Conservation (phyloP, 208 protist species). For the Leishmania aethiopica region DNA sequence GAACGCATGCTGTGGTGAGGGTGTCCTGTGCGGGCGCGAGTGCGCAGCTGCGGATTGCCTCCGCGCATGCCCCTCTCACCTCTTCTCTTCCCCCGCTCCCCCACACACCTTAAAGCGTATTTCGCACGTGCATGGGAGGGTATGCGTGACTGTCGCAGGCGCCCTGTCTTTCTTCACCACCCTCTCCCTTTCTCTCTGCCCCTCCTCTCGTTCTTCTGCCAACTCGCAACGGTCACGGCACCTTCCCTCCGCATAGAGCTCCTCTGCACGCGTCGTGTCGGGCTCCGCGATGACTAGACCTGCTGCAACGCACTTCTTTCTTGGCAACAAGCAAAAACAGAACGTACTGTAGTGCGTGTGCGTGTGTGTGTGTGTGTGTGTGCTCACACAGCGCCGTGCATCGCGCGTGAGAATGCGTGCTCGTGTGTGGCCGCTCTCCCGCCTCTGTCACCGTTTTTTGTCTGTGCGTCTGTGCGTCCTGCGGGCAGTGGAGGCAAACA, state of each 20-base stretch:
- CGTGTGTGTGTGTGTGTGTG: not conserved
- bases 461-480: not conserved
- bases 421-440: not conserved
- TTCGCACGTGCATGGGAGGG: not conserved
- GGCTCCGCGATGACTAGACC: not conserved
- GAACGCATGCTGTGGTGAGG: not conserved
- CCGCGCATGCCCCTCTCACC: not conserved
- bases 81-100: not conserved
- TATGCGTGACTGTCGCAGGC: not conserved
- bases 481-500: not conserved
- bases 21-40: not conserved
- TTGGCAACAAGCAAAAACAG: not conserved
- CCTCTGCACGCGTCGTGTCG: not conserved
- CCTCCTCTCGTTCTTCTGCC: not conserved
- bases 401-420: not conserved
- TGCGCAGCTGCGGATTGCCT: slow-evolving; percentile 3
- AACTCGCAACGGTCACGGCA: not conserved
- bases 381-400: not conserved
- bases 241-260: not conserved
- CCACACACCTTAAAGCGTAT: not conserved
- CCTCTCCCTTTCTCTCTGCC: too few species aligned
- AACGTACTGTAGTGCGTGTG: not conserved
- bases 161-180: not conserved
- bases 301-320: not conserved
- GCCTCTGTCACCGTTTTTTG: not conserved